Evolutionary conservation across 805 yeast species (phyloP).

Genomic region (Pichia kluyveri): DNA sequence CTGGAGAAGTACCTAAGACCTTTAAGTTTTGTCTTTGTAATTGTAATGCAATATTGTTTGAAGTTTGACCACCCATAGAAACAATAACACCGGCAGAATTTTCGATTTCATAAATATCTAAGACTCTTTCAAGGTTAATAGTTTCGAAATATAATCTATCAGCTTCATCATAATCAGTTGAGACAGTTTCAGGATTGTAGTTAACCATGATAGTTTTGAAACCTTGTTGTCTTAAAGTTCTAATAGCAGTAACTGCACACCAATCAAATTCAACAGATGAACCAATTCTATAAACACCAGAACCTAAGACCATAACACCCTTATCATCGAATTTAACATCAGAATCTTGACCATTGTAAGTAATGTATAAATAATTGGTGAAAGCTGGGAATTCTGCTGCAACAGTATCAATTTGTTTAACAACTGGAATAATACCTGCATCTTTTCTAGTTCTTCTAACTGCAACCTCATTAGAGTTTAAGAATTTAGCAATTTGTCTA

Average conservation of each 20-base stretch:
- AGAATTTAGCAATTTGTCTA: conserved; percentile 86
- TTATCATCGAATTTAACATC: conserved; percentile 87
- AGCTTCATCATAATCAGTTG: conserved; percentile 98
- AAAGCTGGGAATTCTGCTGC: conserved; percentile 98
- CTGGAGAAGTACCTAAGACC: conserved; percentile 94
- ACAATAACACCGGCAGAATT: conserved; percentile 85
- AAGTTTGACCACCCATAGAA: conserved; percentile 98
- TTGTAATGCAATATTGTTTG: conserved; percentile 90
- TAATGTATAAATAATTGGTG: conserved; percentile 90
- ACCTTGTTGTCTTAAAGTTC: conserved; percentile 82
- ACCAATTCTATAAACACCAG: conserved; percentile 98
- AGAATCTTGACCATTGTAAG: conserved; percentile 84
- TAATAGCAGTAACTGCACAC: conserved; percentile 97
- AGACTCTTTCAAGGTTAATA: conserved; percentile 84
- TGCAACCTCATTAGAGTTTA: conserved; percentile 86
- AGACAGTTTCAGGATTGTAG: conserved; percentile 97
- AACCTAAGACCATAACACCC: conserved; percentile 92
- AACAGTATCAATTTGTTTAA: conserved; percentile 94
- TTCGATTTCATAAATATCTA: conserved; percentile 92
- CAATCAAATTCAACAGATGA: conserved; percentile 98
- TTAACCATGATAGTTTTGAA: conserved; percentile 92
- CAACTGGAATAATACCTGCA: conserved; percentile 81
- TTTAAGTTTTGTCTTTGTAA: conserved; percentile 91
- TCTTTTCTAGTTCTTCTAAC: conserved; percentile 84
- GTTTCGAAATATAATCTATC: conserved; percentile 95